Percentiles rank a stretch among this genome's conserved stretches.
phyloP scores from a whole-genome alignment of 805 yeast genomes.

The Cyberlindnera saturnus region DNA sequence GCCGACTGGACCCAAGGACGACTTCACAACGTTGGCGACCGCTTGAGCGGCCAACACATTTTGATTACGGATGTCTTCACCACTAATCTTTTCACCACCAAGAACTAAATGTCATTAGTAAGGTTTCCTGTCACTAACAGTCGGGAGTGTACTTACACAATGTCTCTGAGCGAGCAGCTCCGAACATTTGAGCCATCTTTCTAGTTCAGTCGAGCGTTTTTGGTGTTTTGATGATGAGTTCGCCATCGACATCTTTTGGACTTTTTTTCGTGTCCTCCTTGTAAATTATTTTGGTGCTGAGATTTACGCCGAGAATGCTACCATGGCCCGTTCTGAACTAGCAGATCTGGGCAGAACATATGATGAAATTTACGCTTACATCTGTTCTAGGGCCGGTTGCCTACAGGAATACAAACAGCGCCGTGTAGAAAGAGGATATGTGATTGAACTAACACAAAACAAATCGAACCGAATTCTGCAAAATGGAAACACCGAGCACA shows the following conservation, averaged over 20 bases:
- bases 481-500: background rate
- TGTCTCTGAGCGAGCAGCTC: slow-evolving; percentile 85
- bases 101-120: slow-evolving; percentile 38
- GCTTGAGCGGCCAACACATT: slow-evolving; percentile 97
- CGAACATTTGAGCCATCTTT: slow-evolving; percentile 55
- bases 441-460: background rate
- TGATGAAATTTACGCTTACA: background rate
- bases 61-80: slow-evolving; percentile 94
- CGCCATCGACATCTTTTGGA: slow-evolving; percentile 3
- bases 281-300: slow-evolving; percentile 12
- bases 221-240: background rate
- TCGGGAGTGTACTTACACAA: slow-evolving; percentile 43
- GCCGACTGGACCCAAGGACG: slow-evolving; percentile 97
- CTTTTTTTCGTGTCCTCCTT: background rate
- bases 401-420: no score
- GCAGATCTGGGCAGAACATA: background rate
- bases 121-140: slow-evolving; percentile 6
- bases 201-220: background rate
- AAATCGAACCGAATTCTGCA: background rate
- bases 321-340: background rate
- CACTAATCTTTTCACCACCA: slow-evolving; percentile 93
- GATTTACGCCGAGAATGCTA: slow-evolving; percentile 6
- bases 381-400: no score
- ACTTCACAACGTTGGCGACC: slow-evolving; percentile 93
- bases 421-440: background rate